phyloP scores from a whole-genome alignment of 148 eudicot species.

The Amaranthus palmeri region DNA sequence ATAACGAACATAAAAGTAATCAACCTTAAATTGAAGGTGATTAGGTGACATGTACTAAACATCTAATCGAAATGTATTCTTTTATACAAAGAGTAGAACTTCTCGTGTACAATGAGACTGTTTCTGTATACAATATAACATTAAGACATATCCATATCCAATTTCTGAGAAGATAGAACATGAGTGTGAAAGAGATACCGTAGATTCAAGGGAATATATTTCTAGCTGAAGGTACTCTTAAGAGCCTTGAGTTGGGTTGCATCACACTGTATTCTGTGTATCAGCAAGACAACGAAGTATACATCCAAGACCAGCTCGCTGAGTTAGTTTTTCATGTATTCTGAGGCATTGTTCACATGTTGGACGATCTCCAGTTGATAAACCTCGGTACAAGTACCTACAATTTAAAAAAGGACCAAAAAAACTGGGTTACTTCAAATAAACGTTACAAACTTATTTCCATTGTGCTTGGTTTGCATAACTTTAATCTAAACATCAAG shows the following conservation, averaged over 20 bases:
- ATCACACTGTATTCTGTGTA: constrained; percentile 70
- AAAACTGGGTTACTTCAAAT: background rate
- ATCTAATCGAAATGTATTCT: background rate
- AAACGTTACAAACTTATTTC: background rate
- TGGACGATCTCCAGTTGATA: constrained; percentile 92
- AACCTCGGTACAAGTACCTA: constrained; percentile 89
- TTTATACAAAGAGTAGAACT: background rate
- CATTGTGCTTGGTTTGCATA: background rate
- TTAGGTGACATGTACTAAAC: too few species aligned
- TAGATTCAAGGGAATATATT: too few species aligned
- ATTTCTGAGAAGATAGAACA: background rate
- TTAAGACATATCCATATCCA: background rate
- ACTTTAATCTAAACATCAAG: too few species aligned
- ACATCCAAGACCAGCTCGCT: constrained; percentile 94
- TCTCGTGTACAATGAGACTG: background rate
- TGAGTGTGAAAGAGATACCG: background rate
- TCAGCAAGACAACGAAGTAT: constrained; percentile 82
- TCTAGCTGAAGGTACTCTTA: constrained; percentile 1
- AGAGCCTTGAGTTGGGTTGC: background rate
- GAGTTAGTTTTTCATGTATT: constrained; percentile 86
- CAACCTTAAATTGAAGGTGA: too few species aligned
- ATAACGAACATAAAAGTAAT: too few species aligned
- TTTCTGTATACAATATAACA: constrained; percentile 10
- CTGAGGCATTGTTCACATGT: constrained; percentile 92
- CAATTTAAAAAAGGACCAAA: background rate